Conservation (phyloP, 441 rosid genomes). For the Euphorbia schlechtendalii region DNA sequence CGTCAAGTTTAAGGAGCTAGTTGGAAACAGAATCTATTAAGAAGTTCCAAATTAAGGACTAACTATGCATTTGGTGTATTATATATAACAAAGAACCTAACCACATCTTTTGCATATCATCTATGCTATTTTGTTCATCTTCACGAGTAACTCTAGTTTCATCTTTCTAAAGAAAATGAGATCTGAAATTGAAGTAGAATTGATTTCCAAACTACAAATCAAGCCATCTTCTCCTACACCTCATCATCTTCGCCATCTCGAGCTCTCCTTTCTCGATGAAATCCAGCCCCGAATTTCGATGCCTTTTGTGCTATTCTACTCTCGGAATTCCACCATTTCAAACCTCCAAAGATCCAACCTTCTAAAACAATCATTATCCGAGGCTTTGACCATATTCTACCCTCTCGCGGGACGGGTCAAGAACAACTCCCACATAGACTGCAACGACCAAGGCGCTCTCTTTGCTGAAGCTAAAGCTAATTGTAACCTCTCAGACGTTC, state of each 20-base stretch:
- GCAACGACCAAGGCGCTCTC: constrained; percentile 21
- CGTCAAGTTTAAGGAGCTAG: too few species aligned
- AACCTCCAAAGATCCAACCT: constrained; percentile 8
- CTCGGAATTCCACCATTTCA: background rate
- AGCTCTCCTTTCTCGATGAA: constrained; percentile 30
- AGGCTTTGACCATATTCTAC: constrained; percentile 20
- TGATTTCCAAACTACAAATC: constrained; percentile 19
- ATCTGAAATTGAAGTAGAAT: constrained; percentile 11
- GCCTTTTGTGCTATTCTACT: constrained; percentile 25
- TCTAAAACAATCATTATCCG: constrained; percentile 20
- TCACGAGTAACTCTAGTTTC: background rate
- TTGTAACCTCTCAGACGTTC: constrained; percentile 9
- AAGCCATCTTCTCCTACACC: constrained; percentile 29
- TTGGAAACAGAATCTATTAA: too few species aligned
- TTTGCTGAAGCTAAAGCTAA: constrained; percentile 20
- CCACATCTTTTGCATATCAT: background rate
- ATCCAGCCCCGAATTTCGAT: constrained; percentile 17
- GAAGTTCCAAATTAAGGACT: too few species aligned
- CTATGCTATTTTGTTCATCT: background rate
- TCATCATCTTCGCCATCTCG: constrained; percentile 17
- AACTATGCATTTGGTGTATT: too few species aligned
- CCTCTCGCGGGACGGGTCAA: constrained; percentile 29
- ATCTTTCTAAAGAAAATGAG: background rate
- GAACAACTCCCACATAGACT: constrained; percentile 10
- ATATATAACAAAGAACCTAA: too few species aligned